These are phyloP conservation scores for Apium graveolens DNA, from an alignment of 129 eudicot genomes.

Conservation along the genomic window DNA sequence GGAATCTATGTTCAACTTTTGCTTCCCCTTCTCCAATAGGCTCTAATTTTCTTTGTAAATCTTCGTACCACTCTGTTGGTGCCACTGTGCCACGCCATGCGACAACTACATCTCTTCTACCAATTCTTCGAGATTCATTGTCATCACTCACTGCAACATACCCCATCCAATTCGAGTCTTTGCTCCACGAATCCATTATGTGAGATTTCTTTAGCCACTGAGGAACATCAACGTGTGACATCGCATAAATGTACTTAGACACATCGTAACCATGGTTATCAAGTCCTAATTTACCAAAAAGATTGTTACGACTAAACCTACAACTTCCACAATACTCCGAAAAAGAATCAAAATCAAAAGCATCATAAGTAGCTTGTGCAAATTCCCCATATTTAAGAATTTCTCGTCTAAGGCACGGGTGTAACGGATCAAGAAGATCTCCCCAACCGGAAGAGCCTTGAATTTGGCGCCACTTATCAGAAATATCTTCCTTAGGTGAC, in stretches of 20 bases:
- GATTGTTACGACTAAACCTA: constrained; percentile 28
- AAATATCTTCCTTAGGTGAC: constrained; percentile 59
- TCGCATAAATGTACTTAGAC: constrained; percentile 59
- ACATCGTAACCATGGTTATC: constrained; percentile 46
- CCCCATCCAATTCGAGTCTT: constrained; percentile 76
- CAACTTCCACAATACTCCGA: constrained; percentile 81
- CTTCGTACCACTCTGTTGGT: constrained; percentile 73
- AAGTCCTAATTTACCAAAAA: constrained; percentile 49
- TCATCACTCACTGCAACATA: constrained; percentile 68
- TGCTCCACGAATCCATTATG: constrained; percentile 54
- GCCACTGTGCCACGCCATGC: constrained; percentile 87
- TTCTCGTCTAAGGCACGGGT: constrained; percentile 49
- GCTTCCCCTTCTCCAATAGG: constrained; percentile 56
- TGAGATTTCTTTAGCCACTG: constrained; percentile 57
- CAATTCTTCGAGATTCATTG: constrained; percentile 36
- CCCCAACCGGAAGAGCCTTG: constrained; percentile 69
- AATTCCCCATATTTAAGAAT: constrained; percentile 69
- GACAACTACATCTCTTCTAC: constrained; percentile 61
- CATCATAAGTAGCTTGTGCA: constrained; percentile 74
- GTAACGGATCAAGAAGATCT: constrained; percentile 54
- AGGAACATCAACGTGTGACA: constrained; percentile 56
- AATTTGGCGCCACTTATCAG: constrained; percentile 46
- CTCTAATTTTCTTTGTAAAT: constrained; percentile 52
- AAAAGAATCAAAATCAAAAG: constrained; percentile 61
- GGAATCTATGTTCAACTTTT: constrained; percentile 65